These are phyloP conservation scores for Themeda triandra DNA, from an alignment of 176 grass and related monocot species.

Conservation along the genomic window DNA sequence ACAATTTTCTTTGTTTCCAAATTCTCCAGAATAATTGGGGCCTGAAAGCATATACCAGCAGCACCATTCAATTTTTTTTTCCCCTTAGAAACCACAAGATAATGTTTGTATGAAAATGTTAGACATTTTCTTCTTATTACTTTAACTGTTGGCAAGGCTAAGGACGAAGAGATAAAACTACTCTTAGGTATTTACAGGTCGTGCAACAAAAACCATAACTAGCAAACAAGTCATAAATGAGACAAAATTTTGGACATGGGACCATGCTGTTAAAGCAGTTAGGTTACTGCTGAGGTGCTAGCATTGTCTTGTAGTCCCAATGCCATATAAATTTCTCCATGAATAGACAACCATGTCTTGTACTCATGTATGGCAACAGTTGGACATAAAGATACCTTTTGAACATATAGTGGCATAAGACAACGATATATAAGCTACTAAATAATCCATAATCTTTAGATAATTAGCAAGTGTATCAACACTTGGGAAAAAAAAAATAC, in stretches of 20 bases:
- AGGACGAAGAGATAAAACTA: conserved; percentile 8
- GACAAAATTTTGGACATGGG: neutral
- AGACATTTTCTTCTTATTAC: conserved; percentile 6
- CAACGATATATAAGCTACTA: conserved; percentile 1
- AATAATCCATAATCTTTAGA: neutral
- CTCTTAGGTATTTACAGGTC: conserved; percentile 8
- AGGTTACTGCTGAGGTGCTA: neutral
- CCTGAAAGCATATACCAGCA: conserved; percentile 36
- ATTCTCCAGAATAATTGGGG: conserved; percentile 65
- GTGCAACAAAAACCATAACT: neutral
- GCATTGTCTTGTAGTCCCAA: conserved; percentile 29
- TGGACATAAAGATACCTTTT: conserved; percentile 24
- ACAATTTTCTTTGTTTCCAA: conserved; percentile 93
- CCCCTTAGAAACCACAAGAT: neutral
- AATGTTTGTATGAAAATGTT: conserved; percentile 2
- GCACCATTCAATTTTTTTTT: neutral
- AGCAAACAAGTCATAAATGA: neutral
- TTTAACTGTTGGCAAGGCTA: conserved; percentile 16
- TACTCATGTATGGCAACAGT: conserved; percentile 7
- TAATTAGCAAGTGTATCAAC: neutral
- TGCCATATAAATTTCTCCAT: conserved; percentile 5
- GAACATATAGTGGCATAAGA: neutral
- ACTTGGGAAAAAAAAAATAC: neutral
- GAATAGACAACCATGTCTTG: neutral
- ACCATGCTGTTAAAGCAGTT: conserved; percentile 2